Evolutionary conservation across 805 yeast species (phyloP).

Genomic region (Nakazawaea laoshanensis): DNA sequence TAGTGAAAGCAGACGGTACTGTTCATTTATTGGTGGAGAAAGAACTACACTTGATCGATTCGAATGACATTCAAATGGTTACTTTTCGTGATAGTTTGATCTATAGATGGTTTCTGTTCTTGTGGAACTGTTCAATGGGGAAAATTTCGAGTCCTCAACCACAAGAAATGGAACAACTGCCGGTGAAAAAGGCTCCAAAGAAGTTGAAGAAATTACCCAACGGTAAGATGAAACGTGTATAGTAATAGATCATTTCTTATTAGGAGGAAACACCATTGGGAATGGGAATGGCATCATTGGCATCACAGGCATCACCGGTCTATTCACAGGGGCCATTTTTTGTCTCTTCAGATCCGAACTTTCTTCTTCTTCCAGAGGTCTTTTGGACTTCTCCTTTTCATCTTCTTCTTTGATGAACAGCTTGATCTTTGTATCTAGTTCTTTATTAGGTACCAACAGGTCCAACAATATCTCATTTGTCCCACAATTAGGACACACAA

Average conservation of each 20-base stretch:
- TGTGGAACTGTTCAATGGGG: constrained; percentile 41
- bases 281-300: constrained; percentile 8
- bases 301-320: constrained; percentile 4
- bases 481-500: constrained; percentile 84
- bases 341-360: constrained; percentile 3
- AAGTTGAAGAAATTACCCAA: constrained; percentile 41
- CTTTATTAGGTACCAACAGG: constrained; percentile 52
- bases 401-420: constrained; percentile 33
- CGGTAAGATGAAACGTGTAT: constrained; percentile 35
- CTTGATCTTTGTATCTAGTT: constrained; percentile 45
- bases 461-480: constrained; percentile 71
- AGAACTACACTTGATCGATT: constrained; percentile 32
- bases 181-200: constrained; percentile 16
- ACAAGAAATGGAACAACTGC: constrained; percentile 10
- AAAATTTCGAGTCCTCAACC: constrained; percentile 14
- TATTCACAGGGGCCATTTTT: constrained; percentile 1
- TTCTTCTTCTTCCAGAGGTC: constrained; percentile 5
- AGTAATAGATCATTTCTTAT: constrained; percentile 6
- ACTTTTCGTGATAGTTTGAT: constrained; percentile 39
- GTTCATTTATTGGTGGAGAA: constrained; percentile 47
- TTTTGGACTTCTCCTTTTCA: constrained; percentile 11
- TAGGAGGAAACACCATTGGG: constrained; percentile 9
- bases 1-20: constrained; percentile 48
- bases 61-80: constrained; percentile 32
- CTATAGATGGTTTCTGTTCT: constrained; percentile 28